Conservation (phyloP, 1,284 basidiomycete genomes). For the Singerocomus rubriflavus region DNA sequence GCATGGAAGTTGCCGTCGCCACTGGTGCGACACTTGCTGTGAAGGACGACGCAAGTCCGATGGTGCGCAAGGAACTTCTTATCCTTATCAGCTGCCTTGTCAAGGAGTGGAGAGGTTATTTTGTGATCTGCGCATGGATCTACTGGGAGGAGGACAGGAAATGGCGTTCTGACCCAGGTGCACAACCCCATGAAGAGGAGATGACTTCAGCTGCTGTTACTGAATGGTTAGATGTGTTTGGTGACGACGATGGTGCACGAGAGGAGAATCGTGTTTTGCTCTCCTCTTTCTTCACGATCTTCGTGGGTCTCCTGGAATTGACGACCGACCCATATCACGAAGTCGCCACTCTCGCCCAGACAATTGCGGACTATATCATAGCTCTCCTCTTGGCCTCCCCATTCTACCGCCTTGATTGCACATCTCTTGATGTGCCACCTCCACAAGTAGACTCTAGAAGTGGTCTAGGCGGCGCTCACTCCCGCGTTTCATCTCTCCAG, state of each 20-base stretch:
- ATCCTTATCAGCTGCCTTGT: slow-evolving; percentile 91
- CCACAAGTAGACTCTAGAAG: slow-evolving; percentile 25
- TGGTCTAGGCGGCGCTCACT: slow-evolving; percentile 37
- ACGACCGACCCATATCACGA: slow-evolving; percentile 93
- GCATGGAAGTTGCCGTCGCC: slow-evolving; percentile 77
- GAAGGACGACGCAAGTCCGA: slow-evolving; percentile 92
- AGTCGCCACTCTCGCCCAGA: slow-evolving; percentile 87
- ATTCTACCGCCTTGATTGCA: slow-evolving; percentile 70
- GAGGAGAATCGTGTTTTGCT: slow-evolving; percentile 83
- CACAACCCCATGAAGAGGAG: slow-evolving; percentile 53
- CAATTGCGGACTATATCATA: slow-evolving; percentile 90
- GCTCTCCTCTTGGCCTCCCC: slow-evolving; percentile 87
- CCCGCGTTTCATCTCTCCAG: slow-evolving; percentile 53
- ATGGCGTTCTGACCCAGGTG: slow-evolving; percentile 41
- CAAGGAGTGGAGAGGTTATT: slow-evolving; percentile 94
- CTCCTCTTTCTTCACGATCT: slow-evolving; percentile 91
- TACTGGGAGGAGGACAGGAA: slow-evolving; percentile 87
- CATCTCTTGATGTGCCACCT: slow-evolving; percentile 56
- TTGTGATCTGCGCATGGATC: slow-evolving; percentile 93
- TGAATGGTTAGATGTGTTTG: slow-evolving; percentile 71
- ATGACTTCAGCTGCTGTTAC: slow-evolving; percentile 68
- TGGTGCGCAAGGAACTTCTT: slow-evolving; percentile 94
- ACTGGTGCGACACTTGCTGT: slow-evolving; percentile 76
- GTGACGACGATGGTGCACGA: slow-evolving; percentile 63
- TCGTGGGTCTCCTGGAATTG: slow-evolving; percentile 85